These are phyloP conservation scores for Macadamia integrifolia DNA, from an alignment of 164 flowering plant genomes.

Conservation along the genomic window DNA sequence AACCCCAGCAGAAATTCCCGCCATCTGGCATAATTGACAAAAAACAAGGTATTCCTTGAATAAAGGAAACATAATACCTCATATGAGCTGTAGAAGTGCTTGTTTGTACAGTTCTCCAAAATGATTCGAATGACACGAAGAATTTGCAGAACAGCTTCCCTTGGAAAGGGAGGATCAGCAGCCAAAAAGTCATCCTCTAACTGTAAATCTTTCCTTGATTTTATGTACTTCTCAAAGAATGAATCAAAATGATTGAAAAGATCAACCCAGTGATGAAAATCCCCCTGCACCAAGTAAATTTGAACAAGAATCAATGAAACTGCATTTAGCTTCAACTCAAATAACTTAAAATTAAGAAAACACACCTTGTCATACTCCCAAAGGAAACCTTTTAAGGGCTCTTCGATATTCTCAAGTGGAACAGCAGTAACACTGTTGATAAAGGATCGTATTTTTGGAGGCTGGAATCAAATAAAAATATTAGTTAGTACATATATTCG, in stretches of 20 bases:
- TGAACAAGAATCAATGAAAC: conserved; percentile 9
- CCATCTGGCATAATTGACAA: not conserved
- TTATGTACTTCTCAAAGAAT: conserved; percentile 77
- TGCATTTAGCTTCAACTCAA: not conserved
- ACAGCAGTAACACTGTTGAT: conserved; percentile 55
- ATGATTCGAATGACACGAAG: conserved; percentile 80
- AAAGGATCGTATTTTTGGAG: conserved; percentile 78
- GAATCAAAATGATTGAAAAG: conserved; percentile 91
- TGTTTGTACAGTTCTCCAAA: conserved; percentile 87
- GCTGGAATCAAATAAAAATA: conserved; percentile 40
- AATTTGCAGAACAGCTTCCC: conserved; percentile 78
- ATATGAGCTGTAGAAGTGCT: conserved; percentile 78
- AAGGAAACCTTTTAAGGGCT: conserved; percentile 55
- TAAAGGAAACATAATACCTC: conserved; percentile 55
- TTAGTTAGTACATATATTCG: too few relatives aligned
- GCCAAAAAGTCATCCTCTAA: conserved; percentile 65
- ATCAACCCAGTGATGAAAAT: conserved; percentile 96
- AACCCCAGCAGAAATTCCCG: not conserved
- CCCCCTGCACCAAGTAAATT: conserved; percentile 55
- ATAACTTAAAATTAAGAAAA: not conserved
- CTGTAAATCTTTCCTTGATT: conserved; percentile 81
- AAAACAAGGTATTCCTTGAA: not conserved
- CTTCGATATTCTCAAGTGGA: conserved; percentile 81
- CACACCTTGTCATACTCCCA: conserved; percentile 94
- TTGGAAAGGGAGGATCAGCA: conserved; percentile 81